Evolutionary conservation across 2,329 filamentous ascomycete species (phyloP).

Genomic region (Dactylella cylindrospora): DNA sequence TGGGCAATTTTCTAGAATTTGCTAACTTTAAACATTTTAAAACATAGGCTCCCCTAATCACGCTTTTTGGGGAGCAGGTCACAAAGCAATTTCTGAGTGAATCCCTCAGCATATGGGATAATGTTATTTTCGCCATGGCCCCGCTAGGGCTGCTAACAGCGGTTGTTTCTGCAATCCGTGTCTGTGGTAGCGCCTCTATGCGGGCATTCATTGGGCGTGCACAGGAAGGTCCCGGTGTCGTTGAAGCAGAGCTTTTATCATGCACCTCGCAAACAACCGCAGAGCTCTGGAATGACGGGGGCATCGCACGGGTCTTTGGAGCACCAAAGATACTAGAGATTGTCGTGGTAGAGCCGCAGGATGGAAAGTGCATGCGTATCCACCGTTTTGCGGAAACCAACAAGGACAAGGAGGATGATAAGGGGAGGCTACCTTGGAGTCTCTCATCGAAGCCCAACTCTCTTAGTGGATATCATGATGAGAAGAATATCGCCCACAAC

Average conservation of each 20-base stretch:
- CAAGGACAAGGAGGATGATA: too few species aligned
- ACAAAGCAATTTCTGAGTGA: constrained; percentile 54
- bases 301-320: constrained; percentile 33
- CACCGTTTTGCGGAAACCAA: too few species aligned
- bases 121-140: constrained; percentile 45
- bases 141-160: constrained; percentile 52
- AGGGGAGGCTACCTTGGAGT: too few species aligned
- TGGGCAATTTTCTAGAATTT: too few species aligned
- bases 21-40: background rate
- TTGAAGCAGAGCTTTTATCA: constrained; percentile 26
- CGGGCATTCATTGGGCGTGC: constrained; percentile 28
- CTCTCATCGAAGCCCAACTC: too few species aligned
- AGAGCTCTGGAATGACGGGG: constrained; percentile 20
- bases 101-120: constrained; percentile 45
- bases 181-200: constrained; percentile 48
- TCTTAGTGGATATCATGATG: too few species aligned
- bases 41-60: constrained; percentile 49
- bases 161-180: constrained; percentile 50
- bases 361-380: too few species aligned
- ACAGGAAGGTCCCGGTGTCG: constrained; percentile 18
- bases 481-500: too few species aligned
- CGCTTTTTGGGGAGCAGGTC: constrained; percentile 53
- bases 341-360: constrained; percentile 14
- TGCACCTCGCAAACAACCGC: constrained; percentile 29
- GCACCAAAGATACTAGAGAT: constrained; percentile 22